Percentiles rank a stretch among this genome's conserved stretches.
These are phyloP conservation scores for Lizonia empirigonia DNA, from an alignment of 2,329 filamentous ascomycete species.

Conservation along the genomic window DNA sequence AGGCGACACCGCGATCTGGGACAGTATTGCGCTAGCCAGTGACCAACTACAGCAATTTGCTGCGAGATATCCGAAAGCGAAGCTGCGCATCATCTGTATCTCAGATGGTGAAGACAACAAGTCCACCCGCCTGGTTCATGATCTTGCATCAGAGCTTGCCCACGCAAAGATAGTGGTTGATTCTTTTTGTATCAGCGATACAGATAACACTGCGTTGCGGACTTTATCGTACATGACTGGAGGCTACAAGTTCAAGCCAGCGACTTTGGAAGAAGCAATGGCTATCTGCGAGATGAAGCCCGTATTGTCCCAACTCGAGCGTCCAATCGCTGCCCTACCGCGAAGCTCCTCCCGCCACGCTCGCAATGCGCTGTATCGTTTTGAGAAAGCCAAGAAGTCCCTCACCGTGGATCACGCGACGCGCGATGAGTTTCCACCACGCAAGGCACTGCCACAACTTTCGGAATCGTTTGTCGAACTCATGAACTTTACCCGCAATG, in stretches of 20 bases:
- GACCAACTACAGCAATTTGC: conserved; percentile 41
- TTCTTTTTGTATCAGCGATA: conserved; percentile 41
- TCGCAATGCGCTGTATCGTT: conserved; percentile 11
- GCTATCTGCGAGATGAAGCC: conserved; percentile 48
- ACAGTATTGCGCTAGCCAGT: conserved; percentile 41
- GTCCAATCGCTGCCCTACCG: conserved; percentile 30
- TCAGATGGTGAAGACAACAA: conserved; percentile 48
- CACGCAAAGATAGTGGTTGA: conserved; percentile 43
- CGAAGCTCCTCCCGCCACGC: neutral
- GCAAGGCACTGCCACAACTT: conserved; percentile 41
- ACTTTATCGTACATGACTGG: conserved; percentile 41
- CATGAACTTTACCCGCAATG: neutral
- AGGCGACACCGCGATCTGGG: conserved; percentile 48
- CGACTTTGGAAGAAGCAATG: conserved; percentile 43
- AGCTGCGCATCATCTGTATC: conserved; percentile 47
- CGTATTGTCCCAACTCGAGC: conserved; percentile 43
- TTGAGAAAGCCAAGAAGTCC: conserved; percentile 7
- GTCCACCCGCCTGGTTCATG: conserved; percentile 26
- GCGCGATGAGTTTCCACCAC: conserved; percentile 37
- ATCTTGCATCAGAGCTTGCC: conserved; percentile 30
- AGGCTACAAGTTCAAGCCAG: conserved; percentile 47
- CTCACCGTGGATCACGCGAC: conserved; percentile 31
- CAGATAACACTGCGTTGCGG: conserved; percentile 33
- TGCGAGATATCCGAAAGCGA: conserved; percentile 39
- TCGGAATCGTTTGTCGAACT: conserved; percentile 17